Base-by-base conservation (phyloP, 441 rosid genomes). In the Populus hybrid region DNA sequence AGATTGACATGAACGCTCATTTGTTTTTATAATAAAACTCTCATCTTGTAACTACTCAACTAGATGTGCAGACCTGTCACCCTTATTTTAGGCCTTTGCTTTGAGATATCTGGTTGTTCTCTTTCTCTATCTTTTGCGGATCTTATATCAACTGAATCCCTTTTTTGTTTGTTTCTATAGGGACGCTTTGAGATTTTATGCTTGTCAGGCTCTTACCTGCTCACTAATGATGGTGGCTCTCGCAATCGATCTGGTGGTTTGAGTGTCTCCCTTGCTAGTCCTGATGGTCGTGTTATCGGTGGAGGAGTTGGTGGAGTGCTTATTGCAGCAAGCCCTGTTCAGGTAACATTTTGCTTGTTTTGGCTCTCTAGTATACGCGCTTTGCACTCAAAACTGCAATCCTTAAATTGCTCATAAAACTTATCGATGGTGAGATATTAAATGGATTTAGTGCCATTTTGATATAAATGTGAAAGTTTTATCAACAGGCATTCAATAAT, bases 201-300 rank as follows among this genome's bases (percentile, higher is more conserved):
- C 71, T 85, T 95, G 53, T 91, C 99, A 2, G 95, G 94, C 28
- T 95, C 98, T 23, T 95, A 89, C 79, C 74, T 92, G 87, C 81
- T 87, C 69, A 78, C 91, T 38, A 86, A 75, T 73, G 82, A 81
- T 11, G 81, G 87, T 38, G 87, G 93, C 65, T 81, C 90, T 23
- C 88, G 81, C 73, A 85, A 89, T 81, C 90, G 89, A 85, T 82
- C 86, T 74, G 99, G 97, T 61, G 91, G 89, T 78, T 80, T 95
- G 31, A 85, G 93, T 68, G 94, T 92, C 72, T 94, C 95, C 71
- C 93, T 95, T 71, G 97, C 99, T 72, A 90, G 97, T 81, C 93
- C 98, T 0, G 99, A 93, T 76, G 99, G 98, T 24, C 97, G 91
- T 21, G 93, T 94, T 79, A 89, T 92, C 74, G 99, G 99, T 73